Conservation (phyloP, 257 asterid genomes). For the Petunia axillaris region DNA sequence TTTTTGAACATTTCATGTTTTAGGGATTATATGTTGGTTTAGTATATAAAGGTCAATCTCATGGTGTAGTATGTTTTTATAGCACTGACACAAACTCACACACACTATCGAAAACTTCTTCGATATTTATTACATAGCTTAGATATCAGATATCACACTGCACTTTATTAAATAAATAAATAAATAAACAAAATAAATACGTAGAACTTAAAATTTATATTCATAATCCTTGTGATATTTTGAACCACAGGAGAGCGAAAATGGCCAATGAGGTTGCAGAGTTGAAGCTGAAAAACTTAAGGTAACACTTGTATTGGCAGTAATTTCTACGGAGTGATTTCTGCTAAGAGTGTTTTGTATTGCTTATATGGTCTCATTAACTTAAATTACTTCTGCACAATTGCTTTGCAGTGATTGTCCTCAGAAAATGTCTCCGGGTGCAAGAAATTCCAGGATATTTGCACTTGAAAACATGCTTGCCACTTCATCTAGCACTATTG, state of each 20-base stretch:
- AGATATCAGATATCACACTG: neutral
- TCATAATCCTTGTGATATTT: slow-evolving; percentile 11
- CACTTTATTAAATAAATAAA: neutral
- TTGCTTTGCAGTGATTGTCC: slow-evolving; percentile 54
- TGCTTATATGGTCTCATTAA: slow-evolving; percentile 15
- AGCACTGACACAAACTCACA: neutral
- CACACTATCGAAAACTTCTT: neutral
- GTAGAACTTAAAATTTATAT: neutral
- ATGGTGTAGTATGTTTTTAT: neutral
- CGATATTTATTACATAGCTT: neutral
- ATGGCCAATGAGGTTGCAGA: slow-evolving; percentile 88
- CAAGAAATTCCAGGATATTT: slow-evolving; percentile 80
- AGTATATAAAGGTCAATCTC: neutral
- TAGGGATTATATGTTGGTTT: neutral
- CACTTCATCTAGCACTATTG: slow-evolving; percentile 88
- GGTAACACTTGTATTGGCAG: slow-evolving; percentile 49
- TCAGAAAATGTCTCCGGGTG: slow-evolving; percentile 92
- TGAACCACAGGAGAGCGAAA: slow-evolving; percentile 70
- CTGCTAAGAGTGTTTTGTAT: slow-evolving; percentile 2
- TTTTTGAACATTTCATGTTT: slow-evolving; percentile 1
- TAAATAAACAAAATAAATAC: neutral
- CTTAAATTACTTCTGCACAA: neutral
- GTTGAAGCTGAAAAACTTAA: slow-evolving; percentile 65
- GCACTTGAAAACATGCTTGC: slow-evolving; percentile 97
- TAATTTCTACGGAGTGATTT: neutral